Base-by-base conservation (phyloP, 352 stramenopile genomes). In the Phytophthora colocasiae region DNA sequence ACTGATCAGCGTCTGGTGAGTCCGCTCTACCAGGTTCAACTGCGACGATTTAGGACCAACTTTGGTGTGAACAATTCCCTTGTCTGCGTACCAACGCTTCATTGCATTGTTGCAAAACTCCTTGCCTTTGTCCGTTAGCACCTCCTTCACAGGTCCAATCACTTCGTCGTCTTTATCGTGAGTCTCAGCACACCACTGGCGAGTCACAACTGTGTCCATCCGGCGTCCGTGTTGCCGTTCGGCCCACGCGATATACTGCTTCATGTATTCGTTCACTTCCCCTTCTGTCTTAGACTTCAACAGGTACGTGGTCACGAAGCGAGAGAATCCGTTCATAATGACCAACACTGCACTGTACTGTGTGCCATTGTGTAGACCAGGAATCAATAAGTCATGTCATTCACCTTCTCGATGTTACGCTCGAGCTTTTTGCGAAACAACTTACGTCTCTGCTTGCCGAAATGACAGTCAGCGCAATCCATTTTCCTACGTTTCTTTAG, bases 321-420 rank as follows among this genome's bases (percentile, higher is more conserved):
- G 46, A 1, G 52, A 63, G 14, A 48, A 54, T 10, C 45, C 52
- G 36, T 69, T 52, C 52, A 69, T 58, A 1, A 54, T 14, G 6
- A 65, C 34, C 3, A 62, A 17, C 10, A 61, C 43, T 4, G 39
- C 53, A 31, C 1, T 44, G 38, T 58, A 69, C 15, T 15, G 11
- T 3, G 53, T 57, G 0, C 45, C 36, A 44, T 69, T 69, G 2
- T 34, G 15, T 6, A 39, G 10, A 41, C 47, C 40, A 31, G 61
- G 49, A 24, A 63, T 56, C 14, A 69, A n/a, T n/a, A 69, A 50
- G 17, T 69, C 52, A 69, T 27, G 12, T 69, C 40, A 41, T 69
- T 69, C n/a, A 53, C 26, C 17, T 32, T 22, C 29, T 12, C 12
- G 10, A 59, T 53, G 5, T 36, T 26, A 0, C 53, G 8, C 6